Conservation (phyloP, 1,139 yeast genomes). For the Geotrichum macrosporum region DNA sequence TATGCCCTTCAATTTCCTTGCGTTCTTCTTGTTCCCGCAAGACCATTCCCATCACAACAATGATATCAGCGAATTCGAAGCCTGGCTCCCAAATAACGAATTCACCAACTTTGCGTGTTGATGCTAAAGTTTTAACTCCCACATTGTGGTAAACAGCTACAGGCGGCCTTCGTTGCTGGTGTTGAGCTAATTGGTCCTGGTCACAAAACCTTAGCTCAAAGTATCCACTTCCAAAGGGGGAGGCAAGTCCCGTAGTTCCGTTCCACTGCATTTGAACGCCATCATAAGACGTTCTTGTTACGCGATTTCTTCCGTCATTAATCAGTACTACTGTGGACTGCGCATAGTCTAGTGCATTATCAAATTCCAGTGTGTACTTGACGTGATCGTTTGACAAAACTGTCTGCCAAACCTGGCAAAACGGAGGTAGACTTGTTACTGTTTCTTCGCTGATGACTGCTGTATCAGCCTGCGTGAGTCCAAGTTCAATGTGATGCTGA, state of each 20-base stretch:
- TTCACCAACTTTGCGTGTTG: constrained; percentile 22
- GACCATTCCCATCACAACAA: constrained; percentile 23
- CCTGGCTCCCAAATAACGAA: constrained; percentile 24
- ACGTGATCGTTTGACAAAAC: constrained; percentile 17
- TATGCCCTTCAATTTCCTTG: constrained; percentile 21
- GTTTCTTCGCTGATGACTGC: constrained; percentile 1
- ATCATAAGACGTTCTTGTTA: constrained; percentile 22
- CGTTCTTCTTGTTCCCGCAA: constrained; percentile 23
- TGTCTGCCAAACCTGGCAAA: constrained; percentile 21
- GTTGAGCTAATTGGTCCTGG: neutral
- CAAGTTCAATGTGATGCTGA: constrained; percentile 11
- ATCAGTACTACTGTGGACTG: constrained; percentile 21
- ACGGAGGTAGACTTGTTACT: constrained; percentile 7
- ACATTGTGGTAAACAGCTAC: constrained; percentile 22
- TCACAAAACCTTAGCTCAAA: constrained; percentile 24
- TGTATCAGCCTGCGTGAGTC: neutral
- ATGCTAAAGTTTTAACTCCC: constrained; percentile 16
- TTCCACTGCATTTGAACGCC: constrained; percentile 24
- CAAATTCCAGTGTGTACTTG: constrained; percentile 18
- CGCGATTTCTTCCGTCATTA: constrained; percentile 23
- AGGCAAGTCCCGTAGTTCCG: constrained; percentile 27
- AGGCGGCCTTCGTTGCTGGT: constrained; percentile 17
- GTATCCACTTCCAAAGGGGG: constrained; percentile 27
- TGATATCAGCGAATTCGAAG: constrained; percentile 19
- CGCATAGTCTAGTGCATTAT: constrained; percentile 14